Evolutionary conservation across 345 rosid species (phyloP).

Genomic region (Syzygium aqueum): DNA sequence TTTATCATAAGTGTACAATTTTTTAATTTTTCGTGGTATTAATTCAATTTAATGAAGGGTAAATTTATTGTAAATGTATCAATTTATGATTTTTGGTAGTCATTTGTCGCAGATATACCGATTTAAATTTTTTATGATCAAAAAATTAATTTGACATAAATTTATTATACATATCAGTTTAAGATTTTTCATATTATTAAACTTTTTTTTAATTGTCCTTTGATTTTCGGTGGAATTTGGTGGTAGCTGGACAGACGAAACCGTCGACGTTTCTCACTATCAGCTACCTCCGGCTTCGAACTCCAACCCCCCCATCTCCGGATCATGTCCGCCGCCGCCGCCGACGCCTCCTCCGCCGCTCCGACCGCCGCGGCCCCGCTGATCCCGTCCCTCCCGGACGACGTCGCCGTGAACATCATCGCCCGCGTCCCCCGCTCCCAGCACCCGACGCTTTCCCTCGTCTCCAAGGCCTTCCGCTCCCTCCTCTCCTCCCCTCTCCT

Average conservation of each 20-base stretch:
- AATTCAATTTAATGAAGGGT: too few species aligned
- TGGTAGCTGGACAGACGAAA: neutral
- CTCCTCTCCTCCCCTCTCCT: conserved; percentile 49
- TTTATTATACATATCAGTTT: too few species aligned
- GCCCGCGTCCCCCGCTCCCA: conserved; percentile 57
- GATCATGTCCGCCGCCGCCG: conserved; percentile 1
- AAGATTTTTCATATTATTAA: too few species aligned
- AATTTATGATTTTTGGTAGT: too few species aligned
- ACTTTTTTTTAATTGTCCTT: too few species aligned
- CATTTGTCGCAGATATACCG: rapidly evolving
- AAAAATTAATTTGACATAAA: too few species aligned
- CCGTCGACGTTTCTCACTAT: neutral
- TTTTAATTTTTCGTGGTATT: too few species aligned
- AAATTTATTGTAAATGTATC: too few species aligned
- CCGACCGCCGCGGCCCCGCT: neutral
- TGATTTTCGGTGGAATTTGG: neutral
- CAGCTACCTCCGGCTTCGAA: neutral
- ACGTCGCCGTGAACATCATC: conserved; percentile 54
- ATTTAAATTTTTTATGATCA: too few species aligned
- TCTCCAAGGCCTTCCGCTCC: conserved; percentile 54
- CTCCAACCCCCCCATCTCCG: neutral
- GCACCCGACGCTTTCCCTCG: conserved; percentile 52
- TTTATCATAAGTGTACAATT: too few species aligned
- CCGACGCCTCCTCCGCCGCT: neutral
- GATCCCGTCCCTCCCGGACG: conserved; percentile 47